Evolutionary conservation across 176 grass and related monocot genomes (phyloP), one percentile per base, ranked within the genome.

Genomic region (Pontederia crassipes): DNA sequence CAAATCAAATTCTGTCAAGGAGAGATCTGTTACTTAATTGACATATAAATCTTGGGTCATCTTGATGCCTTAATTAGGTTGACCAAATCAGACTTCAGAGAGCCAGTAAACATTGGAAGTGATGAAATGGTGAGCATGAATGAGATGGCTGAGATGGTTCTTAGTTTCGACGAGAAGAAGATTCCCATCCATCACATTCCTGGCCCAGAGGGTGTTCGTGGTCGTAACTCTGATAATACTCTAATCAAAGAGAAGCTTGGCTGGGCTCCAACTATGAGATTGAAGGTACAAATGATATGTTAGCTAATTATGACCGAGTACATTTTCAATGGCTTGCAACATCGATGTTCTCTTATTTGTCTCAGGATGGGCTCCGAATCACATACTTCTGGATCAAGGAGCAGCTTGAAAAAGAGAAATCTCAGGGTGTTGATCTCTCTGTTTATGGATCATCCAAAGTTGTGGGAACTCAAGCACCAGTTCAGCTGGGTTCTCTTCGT

Each of bases 71-170:
- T 66, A 15, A 54, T 68, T 50, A 88, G 75, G 62, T 75, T 87
- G 61, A 87, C 84, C 11, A 83, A 83, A 32, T 81, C 84, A 46
- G 84, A 83, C 75, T 87, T 82, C 79, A 45, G 79, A 45, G 84
- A 87, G 84, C 84, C 84, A 46, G 84, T 83, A 46, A 87, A 87
- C 72, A 81, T 87, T 10, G 79, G 84, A 49, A 87, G 84, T 12
- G 84, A 87, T 1, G 84, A 87, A 82, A 81, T 83, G 84, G 84
- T 87, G n/a, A 87, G 84, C 75, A 87, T 87, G 79, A 87, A 87
- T 1, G 75, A 87, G 79, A 81, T 87, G 79, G 79, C 72, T 13
- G 71, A 75, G 32, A 83, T 83, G 58, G 59, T 87, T 52, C 72
- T 82, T 29, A 55, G 76, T 48, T 78, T 86, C 35, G 83, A 86